Conservation (phyloP, 805 yeast genomes). For the Candida adriatica region DNA sequence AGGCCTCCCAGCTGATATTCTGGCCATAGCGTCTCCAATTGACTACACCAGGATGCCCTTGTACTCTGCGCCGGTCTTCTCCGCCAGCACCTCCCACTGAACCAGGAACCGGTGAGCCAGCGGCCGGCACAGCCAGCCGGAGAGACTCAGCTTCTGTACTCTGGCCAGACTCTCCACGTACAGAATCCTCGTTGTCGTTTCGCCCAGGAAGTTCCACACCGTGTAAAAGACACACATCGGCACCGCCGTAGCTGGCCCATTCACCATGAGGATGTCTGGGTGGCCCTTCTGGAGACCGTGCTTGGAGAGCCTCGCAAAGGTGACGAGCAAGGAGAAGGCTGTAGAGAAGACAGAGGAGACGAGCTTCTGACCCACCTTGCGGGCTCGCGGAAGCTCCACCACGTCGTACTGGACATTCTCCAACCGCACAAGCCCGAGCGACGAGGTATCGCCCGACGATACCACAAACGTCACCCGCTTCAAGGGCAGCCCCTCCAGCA, state of each 20-base stretch:
- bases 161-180: conserved; percentile 88
- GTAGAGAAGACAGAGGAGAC: conserved; percentile 42
- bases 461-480: conserved; percentile 28
- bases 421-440: conserved; percentile 32
- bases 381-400: conserved; percentile 45
- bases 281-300: conserved; percentile 6
- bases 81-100: conserved; percentile 72
- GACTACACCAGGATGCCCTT: conserved; percentile 71
- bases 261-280: conserved; percentile 45
- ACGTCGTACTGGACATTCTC: conserved; percentile 10
- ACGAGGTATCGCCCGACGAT: conserved; percentile 46
- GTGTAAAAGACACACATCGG: conserved; percentile 58
- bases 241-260: conserved; percentile 83
- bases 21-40: no score
- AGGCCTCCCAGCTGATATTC: no score
- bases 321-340: conserved; percentile 6
- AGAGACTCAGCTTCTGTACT: conserved; percentile 64
- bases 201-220: conserved; percentile 39
- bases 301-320: conserved; percentile 6
- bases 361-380: conserved; percentile 51
- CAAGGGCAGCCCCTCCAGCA: conserved; percentile 35
- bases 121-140: conserved; percentile 67
- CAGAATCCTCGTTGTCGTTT: conserved; percentile 48
- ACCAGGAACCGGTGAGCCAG: conserved; percentile 75
- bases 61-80: conserved; percentile 57